Evolutionary conservation across 169 alveolate genomes (phyloP).

Genomic region (Amoebophrya sp.): DNA sequence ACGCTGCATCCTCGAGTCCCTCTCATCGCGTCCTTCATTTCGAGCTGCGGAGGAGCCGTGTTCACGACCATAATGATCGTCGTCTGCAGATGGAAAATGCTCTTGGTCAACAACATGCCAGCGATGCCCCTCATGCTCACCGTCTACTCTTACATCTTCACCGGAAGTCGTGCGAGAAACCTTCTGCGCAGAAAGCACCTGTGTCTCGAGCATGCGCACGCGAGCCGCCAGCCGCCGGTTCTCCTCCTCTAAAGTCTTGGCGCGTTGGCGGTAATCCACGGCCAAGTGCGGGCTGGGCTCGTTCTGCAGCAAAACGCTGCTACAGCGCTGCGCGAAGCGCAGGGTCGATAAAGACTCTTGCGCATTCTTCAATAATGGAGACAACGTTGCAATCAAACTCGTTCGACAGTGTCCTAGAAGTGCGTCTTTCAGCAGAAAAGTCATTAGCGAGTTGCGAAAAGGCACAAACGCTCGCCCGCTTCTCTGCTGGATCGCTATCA

Average conservation of each 20-base stretch:
- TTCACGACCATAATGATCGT: no score
- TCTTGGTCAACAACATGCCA: no score
- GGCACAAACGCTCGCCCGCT: neutral
- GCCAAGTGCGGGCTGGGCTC: neutral
- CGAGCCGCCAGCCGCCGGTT: neutral
- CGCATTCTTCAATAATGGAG: neutral
- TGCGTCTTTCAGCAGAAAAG: slow-evolving; percentile 17
- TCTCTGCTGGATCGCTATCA: neutral
- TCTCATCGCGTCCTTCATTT: no score
- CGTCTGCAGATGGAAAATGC: no score
- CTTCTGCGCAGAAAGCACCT: no score
- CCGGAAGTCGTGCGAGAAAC: no score
- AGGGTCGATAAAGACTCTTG: neutral
- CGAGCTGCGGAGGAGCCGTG: no score
- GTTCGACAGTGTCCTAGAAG: slow-evolving; percentile 10
- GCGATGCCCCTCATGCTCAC: no score
- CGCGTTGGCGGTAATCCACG: neutral
- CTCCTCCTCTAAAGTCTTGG: neutral
- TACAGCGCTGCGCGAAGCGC: slow-evolving; percentile 25
- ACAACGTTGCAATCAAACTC: neutral
- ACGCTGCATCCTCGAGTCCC: no score
- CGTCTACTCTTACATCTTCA: no score
- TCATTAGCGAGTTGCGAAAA: slow-evolving; percentile 21
- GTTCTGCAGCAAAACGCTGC: neutral
- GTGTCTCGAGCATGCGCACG: neutral